phyloP scores from a whole-genome alignment of 1,284 basidiomycete species.

The Caloboletus firmus region DNA sequence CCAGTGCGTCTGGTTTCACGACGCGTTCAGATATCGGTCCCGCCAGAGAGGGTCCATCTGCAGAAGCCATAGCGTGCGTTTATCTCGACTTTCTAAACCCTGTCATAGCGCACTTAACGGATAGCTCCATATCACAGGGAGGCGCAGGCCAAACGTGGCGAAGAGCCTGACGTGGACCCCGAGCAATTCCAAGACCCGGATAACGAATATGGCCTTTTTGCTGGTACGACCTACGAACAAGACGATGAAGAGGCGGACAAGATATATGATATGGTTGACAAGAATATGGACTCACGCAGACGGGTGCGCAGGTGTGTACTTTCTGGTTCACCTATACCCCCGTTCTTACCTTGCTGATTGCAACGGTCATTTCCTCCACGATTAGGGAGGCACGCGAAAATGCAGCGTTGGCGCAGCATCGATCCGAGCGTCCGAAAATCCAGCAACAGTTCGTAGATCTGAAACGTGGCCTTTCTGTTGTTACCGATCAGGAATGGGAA shows the following conservation, averaged over 20 bases:
- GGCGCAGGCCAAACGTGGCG: slow-evolving; percentile 79
- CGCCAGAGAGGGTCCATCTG: slow-evolving; percentile 90
- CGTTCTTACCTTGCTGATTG: slow-evolving; percentile 26
- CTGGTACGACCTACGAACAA: slow-evolving; percentile 93
- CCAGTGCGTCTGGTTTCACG: slow-evolving; percentile 94
- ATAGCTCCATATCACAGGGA: slow-evolving; percentile 38
- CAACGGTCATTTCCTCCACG: slow-evolving; percentile 21
- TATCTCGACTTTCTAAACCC: too few species aligned
- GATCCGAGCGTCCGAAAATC: slow-evolving; percentile 84
- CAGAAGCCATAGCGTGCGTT: slow-evolving; percentile 81
- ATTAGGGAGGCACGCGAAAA: slow-evolving; percentile 75
- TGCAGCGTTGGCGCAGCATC: slow-evolving; percentile 68
- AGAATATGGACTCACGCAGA: slow-evolving; percentile 86
- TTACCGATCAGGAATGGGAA: slow-evolving; percentile 94
- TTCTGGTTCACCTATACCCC: slow-evolving; percentile 40
- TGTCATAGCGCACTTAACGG: neutral
- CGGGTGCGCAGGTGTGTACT: slow-evolving; percentile 71
- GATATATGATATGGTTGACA: slow-evolving; percentile 91
- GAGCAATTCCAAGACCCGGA: slow-evolving; percentile 96
- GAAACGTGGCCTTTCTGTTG: slow-evolving; percentile 83
- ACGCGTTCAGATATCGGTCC: slow-evolving; percentile 99
- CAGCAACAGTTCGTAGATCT: slow-evolving; percentile 94
- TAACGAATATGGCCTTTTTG: slow-evolving; percentile 95
- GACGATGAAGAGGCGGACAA: slow-evolving; percentile 98
- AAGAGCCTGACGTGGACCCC: slow-evolving; percentile 83